These are phyloP conservation scores for Eimeria tenella DNA, from an alignment of 169 alveolate species.

Conservation along the genomic window DNA sequence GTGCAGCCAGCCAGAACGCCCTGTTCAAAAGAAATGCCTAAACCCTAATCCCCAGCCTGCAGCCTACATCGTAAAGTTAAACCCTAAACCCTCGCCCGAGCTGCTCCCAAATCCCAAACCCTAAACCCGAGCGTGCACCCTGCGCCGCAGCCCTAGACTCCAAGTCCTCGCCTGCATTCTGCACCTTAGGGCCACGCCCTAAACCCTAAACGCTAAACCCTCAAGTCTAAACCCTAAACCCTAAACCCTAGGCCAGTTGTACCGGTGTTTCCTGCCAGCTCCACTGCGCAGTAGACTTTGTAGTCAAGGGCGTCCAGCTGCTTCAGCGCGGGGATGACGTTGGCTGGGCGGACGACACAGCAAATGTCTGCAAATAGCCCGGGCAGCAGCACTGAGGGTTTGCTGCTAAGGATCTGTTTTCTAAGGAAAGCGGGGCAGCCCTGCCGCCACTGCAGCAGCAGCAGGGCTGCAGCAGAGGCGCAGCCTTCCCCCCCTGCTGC, in stretches of 20 bases:
- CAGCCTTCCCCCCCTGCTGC: neutral
- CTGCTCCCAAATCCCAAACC: no score
- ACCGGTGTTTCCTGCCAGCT: constrained; percentile 91
- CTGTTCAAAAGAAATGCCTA: no score
- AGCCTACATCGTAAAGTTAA: no score
- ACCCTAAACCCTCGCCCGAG: no score
- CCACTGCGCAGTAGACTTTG: constrained; percentile 92
- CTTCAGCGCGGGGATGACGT: constrained; percentile 87
- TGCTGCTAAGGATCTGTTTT: neutral
- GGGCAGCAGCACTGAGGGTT: neutral
- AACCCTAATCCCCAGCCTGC: no score
- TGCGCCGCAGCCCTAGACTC: no score
- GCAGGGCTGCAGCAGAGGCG: neutral
- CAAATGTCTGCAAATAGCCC: constrained; percentile 65
- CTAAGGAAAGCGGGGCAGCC: neutral
- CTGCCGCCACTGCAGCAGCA: neutral
- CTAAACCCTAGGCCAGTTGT: neutral
- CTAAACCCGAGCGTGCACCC: no score
- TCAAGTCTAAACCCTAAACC: constrained; percentile 28
- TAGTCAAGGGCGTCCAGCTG: constrained; percentile 91
- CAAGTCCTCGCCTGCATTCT: no score
- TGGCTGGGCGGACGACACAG: constrained; percentile 87
- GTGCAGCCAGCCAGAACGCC: no score
- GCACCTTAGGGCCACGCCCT: neutral
- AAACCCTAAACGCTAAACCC: constrained; percentile 15